A percentile compares a stretch with the other conserved stretches of the same genome.
These are phyloP conservation scores for Lipomyces sp. DNA, from an alignment of 805 yeast species.

Conservation along the genomic window DNA sequence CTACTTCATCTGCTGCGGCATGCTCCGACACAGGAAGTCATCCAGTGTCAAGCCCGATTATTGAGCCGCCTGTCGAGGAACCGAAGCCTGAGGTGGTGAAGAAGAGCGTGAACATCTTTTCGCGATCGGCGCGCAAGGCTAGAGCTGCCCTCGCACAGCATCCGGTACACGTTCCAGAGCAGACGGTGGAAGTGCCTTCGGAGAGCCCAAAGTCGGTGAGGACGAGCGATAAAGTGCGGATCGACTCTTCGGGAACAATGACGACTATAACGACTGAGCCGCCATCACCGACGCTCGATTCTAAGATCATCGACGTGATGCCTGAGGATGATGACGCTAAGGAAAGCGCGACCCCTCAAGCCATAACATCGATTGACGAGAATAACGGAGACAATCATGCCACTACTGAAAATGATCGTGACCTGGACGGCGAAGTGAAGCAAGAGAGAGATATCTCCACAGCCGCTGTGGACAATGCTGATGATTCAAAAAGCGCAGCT, in stretches of 20 bases:
- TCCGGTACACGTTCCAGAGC: neutral
- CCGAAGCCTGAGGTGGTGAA: neutral
- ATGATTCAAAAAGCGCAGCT: too few relatives aligned
- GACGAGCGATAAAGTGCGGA: too few relatives aligned
- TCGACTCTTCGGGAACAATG: neutral
- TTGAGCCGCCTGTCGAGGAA: neutral
- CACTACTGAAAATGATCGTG: neutral
- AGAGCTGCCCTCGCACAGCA: conserved; percentile 5
- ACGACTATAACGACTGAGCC: conserved; percentile 11
- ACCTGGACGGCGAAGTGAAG: neutral
- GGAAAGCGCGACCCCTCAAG: too few relatives aligned
- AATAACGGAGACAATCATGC: neutral
- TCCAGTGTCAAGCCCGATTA: neutral
- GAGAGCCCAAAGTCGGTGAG: too few relatives aligned
- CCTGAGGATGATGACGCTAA: too few relatives aligned
- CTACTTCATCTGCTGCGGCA: neutral
- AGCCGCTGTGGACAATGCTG: too few relatives aligned
- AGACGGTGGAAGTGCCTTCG: too few relatives aligned
- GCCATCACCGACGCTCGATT: conserved; percentile 6
- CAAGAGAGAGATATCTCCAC: too few relatives aligned
- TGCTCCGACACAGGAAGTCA: neutral
- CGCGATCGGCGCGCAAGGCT: conserved; percentile 9
- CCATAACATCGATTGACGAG: too few relatives aligned
- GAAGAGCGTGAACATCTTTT: conserved; percentile 4
- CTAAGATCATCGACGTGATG: conserved; percentile 1